Base-by-base conservation (phyloP, 2,329 filamentous ascomycete genomes). In the Colletotrichum sp. region DNA sequence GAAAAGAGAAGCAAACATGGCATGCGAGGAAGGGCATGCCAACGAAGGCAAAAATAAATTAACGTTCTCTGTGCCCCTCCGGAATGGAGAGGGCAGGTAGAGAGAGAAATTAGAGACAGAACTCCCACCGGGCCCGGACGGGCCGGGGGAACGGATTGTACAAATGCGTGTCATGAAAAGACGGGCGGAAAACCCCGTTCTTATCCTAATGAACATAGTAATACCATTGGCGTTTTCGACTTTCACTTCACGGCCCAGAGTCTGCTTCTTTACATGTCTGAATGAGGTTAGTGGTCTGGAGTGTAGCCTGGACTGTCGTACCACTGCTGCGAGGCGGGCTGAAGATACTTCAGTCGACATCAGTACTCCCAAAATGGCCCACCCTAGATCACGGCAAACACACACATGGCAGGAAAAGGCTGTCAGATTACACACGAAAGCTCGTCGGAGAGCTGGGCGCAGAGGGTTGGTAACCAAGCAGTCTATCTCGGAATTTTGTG, bases 121-220 rank as follows among this genome's bases (percentile, higher is more conserved):
- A 21, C n/a, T 13, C 43, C 43, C n/a, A 47, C 11, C 18, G 2
- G 6, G n/a, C 59, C 59, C 13, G 34, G 59, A 43, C 5, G 31
- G 36, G 24, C 21, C 33, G 21, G 4, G 43, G 43, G 59, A 27
- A 36, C n/a, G 29, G 38, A 43, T 29, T 68, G 24, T 58, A 58
- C 12, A 58, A 57, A 66, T 24, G 54, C 55, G 29, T 51, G n/a
- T 68, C 55, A 68, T 43, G 66, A 68, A 36, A 51, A 33, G 55
- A n/a, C 66, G 55, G 54, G 24, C 66, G 27, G 27, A 51, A 18
- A 29, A 13, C n/a, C 65, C 65, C 24, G 66, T 51, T 29, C 66
- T 43, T 68, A 47, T 61, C 66, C 34, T 68, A 59, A 68, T 68
- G 66, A 68, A 47, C 36, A 68, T 68, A 68, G 55, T 61, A 68